Evolutionary conservation across 2,329 filamentous ascomycete species (phyloP).

Genomic region (Penicillium sp.): DNA sequence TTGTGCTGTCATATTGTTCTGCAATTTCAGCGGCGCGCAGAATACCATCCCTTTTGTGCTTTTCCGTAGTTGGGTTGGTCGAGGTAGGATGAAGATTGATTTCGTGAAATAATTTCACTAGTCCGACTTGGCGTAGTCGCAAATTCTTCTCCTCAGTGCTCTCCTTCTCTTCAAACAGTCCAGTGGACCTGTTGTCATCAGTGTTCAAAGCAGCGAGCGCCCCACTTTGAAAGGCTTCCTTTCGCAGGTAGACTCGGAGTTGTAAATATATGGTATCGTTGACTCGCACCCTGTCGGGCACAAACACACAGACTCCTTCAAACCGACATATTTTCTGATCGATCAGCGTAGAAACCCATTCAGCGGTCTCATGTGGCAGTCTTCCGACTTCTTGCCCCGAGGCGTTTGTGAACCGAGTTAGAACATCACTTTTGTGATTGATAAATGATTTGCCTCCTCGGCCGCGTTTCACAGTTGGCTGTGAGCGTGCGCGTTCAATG

Average conservation of each 20-base stretch:
- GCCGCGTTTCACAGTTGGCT: constrained; percentile 52
- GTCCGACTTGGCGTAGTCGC: constrained; percentile 76
- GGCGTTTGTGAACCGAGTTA: constrained; percentile 85
- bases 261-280: constrained; percentile 96
- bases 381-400: constrained; percentile 80
- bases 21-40: constrained; percentile 84
- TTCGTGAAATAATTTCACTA: constrained; percentile 87
- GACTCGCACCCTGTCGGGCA: constrained; percentile 76
- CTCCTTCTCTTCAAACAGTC: constrained; percentile 80
- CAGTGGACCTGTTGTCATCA: constrained; percentile 67
- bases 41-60: constrained; percentile 77
- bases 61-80: constrained; percentile 69
- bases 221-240: constrained; percentile 66
- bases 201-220: constrained; percentile 49
- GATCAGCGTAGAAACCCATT: constrained; percentile 88
- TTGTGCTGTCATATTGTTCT: constrained; percentile 68
- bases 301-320: constrained; percentile 83
- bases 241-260: constrained; percentile 71
- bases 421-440: constrained; percentile 71
- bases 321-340: constrained; percentile 88
- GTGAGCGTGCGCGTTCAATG: constrained; percentile 81
- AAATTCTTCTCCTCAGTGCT: constrained; percentile 80
- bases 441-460: constrained; percentile 44
- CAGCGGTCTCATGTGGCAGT: constrained; percentile 78
- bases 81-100: constrained; percentile 76